These are phyloP conservation scores for Naganishia vishniacii DNA, from an alignment of 768 basidiomycete species.

Conservation along the genomic window DNA sequence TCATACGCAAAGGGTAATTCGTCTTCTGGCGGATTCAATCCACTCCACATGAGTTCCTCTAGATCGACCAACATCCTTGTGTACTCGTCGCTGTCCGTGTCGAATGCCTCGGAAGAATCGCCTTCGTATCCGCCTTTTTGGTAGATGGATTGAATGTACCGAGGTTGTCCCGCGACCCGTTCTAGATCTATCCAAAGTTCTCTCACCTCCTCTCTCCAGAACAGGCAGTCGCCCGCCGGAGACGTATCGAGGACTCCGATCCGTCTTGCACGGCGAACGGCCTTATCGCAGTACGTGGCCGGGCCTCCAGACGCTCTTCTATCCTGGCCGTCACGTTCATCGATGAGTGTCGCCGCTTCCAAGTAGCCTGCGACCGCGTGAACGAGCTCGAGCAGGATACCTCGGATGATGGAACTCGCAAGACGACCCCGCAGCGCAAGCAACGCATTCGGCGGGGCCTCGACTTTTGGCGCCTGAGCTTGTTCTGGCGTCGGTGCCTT, in stretches of 20 bases:
- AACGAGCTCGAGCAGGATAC: constrained; percentile 10
- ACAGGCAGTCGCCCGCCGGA: background rate
- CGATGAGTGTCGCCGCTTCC: background rate
- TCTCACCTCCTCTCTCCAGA: background rate
- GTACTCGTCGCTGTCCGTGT: background rate
- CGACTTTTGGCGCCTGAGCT: background rate
- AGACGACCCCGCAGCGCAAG: constrained; percentile 12
- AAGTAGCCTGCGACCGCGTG: constrained; percentile 16
- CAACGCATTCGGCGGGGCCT: constrained; percentile 2
- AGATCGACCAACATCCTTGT: constrained; percentile 13
- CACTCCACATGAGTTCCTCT: constrained; percentile 22
- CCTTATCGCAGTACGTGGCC: background rate
- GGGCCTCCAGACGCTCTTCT: background rate
- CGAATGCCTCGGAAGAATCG: background rate
- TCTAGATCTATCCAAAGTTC: constrained; percentile 1
- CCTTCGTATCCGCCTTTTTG: background rate
- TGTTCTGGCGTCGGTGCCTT: background rate
- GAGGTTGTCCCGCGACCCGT: constrained; percentile 1
- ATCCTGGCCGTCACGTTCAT: background rate
- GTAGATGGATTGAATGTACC: background rate
- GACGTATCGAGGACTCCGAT: background rate
- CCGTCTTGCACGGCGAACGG: constrained; percentile 1
- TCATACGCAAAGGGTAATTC: constrained; percentile 8
- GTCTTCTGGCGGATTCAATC: constrained; percentile 18
- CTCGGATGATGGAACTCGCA: constrained; percentile 6